Evolutionary conservation across 2,329 filamentous ascomycete species (phyloP), one percentile per base, ranked within the genome.

Genomic region (Aspergillus puulaauensis): DNA sequence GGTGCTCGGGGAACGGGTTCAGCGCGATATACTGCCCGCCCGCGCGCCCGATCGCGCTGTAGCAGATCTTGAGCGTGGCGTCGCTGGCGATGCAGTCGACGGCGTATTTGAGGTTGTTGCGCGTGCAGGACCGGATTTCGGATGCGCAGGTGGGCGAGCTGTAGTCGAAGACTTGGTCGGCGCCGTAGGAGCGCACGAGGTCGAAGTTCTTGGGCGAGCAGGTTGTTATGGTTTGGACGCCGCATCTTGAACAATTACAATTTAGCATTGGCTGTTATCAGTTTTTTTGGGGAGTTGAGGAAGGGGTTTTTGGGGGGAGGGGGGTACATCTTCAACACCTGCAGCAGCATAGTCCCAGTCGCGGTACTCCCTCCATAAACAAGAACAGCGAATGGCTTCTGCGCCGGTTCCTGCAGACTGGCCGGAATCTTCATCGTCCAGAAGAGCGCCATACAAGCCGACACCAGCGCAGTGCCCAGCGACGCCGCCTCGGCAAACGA

Each of bases 151-250:
- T 50, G 1, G 48, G 8, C 0, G 47, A 49, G 1, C 17, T 48
- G 40, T 65, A 65, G 40, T 65, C 61, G 23, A 61, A 64, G 6
- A 56, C 56, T 2, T 27, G 31, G 8, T 55, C 58, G 5, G 63
- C 63, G 6, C 63, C 61, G 21, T 43, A 52, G 3, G n/a, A 14
- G 37, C 50, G 39, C 2, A 61, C 59, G 2, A 62, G 56, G 6
- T 58, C 53, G 17, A 57, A 58, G 41, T 62, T 59, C 24, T 19
- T 8, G 1, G 48, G 37, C 19, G 53, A 56, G 48, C 53, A 56
- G 14, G 52, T 54, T 9, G 56, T 50, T 12, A 54, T 8, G 3
- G 43, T 41, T 4, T 23, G 24, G 17, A 41, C 46, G 12, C 49
- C 44, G 35, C 27, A 47, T 17, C 45, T 27, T 2, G 48, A 15